Evolutionary conservation across 2,329 filamentous ascomycete genomes (phyloP).

Genomic region (Colletotrichum sp.): DNA sequence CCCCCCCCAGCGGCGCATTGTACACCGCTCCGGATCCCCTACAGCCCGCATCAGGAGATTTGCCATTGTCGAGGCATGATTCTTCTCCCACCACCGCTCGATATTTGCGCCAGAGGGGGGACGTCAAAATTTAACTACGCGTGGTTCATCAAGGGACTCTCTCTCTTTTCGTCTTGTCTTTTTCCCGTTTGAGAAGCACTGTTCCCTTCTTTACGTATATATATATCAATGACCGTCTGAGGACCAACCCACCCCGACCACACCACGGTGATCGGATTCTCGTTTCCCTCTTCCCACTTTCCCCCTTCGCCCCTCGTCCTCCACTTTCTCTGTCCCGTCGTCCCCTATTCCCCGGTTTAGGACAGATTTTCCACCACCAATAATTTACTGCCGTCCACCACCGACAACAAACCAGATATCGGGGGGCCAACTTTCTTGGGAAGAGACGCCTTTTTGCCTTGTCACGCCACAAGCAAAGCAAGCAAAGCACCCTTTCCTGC

Average conservation of each 20-base stretch:
- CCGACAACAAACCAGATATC: background rate
- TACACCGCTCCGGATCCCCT: constrained; percentile 12
- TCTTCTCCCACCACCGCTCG: constrained; percentile 10
- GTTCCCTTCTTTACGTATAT: background rate
- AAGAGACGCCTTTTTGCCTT: background rate
- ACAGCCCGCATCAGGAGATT: constrained; percentile 22
- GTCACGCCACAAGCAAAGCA: background rate
- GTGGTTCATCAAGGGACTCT: background rate
- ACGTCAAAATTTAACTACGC: background rate
- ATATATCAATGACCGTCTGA: constrained; percentile 4
- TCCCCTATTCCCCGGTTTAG: background rate
- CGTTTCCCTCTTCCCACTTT: background rate
- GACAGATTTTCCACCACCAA: constrained; percentile 4
- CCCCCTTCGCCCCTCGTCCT: background rate
- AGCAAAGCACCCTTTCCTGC: background rate
- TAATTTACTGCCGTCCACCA: background rate
- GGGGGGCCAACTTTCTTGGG: background rate
- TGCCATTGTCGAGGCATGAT: constrained; percentile 20
- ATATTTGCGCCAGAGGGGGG: background rate
- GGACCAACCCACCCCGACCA: background rate
- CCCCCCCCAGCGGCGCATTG: background rate
- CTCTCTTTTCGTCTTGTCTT: background rate
- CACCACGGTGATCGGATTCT: constrained; percentile 4
- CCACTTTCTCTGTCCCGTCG: background rate
- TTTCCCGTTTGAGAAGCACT: background rate